phyloP scores from a whole-genome alignment of 345 rosid species.

The Salix exigua region DNA sequence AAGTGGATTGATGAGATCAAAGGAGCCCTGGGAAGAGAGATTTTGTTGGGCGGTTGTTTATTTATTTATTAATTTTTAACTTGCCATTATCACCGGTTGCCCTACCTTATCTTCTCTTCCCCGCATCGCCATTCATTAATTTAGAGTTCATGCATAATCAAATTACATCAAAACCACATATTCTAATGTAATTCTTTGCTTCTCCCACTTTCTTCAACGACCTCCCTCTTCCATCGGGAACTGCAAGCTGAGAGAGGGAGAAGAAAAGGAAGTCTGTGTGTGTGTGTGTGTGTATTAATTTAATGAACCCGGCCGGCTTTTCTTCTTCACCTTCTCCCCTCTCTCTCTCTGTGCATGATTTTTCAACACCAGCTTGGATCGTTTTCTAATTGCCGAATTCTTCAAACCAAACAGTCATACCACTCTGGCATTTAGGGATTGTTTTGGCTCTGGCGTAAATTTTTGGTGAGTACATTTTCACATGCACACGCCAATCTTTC shows the following conservation, averaged over 20 bases:
- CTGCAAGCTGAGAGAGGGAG: slow-evolving; percentile 17
- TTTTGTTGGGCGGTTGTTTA: slow-evolving; percentile 30
- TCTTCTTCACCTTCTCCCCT: not conserved
- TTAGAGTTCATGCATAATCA: not conserved
- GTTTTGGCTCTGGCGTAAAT: not conserved
- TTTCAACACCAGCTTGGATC: slow-evolving; percentile 21
- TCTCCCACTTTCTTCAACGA: slow-evolving; percentile 13
- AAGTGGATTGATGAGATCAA: slow-evolving; percentile 45
- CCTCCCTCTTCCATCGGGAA: slow-evolving; percentile 30
- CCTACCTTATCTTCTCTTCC: slow-evolving; percentile 51
- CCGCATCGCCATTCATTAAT: slow-evolving; percentile 22
- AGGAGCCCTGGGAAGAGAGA: slow-evolving; percentile 40
- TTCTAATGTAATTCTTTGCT: not conserved
- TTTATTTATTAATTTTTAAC: slow-evolving; percentile 18
- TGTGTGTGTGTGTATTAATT: not conserved
- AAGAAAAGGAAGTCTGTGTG: not conserved
- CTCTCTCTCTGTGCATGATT: slow-evolving; percentile 19
- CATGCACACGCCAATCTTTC: not conserved
- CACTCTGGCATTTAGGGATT: slow-evolving; percentile 5
- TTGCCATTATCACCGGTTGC: slow-evolving; percentile 33
- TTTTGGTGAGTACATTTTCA: not conserved
- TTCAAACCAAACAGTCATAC: slow-evolving; percentile 17
- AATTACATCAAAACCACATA: no score
- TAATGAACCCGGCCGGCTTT: not conserved
- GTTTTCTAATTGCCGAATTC: slow-evolving; percentile 22